Conservation (phyloP, 148 eudicot species). For the Simmondsia chinensis region DNA sequence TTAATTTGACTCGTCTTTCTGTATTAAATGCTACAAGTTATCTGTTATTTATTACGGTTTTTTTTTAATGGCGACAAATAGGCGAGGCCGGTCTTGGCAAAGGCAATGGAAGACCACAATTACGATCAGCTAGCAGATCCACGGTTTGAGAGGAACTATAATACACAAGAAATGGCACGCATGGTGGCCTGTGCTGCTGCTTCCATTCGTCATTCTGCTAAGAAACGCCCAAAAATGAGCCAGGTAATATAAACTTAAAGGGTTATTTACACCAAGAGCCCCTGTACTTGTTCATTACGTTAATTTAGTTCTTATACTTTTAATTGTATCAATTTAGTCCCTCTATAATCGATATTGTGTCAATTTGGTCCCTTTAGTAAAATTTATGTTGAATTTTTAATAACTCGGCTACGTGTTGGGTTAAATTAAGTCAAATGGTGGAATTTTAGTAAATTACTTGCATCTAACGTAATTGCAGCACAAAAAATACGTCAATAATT, state of each 20-base stretch:
- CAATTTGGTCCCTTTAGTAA: no score
- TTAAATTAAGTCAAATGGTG: no score
- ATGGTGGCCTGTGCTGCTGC: constrained; percentile 72
- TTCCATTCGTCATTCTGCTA: constrained; percentile 57
- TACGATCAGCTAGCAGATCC: constrained; percentile 49
- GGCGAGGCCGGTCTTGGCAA: constrained; percentile 48
- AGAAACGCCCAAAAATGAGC: constrained; percentile 57
- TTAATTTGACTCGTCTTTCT: not conserved
- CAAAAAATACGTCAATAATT: no score
- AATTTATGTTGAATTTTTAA: no score
- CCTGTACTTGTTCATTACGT: no score
- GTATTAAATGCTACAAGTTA: not conserved
- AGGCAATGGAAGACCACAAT: constrained; percentile 35
- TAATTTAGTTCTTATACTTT: no score
- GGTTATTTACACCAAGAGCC: no score
- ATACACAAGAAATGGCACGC: constrained; percentile 34
- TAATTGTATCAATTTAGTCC: no score
- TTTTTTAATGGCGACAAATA: not conserved
- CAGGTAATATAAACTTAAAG: constrained; percentile 44
- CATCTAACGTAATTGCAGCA: no score
- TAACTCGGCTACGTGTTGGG: no score
- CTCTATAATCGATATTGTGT: no score
- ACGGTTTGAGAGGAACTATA: constrained; percentile 31
- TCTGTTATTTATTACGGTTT: not conserved
- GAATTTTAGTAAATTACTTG: no score